Conservation (phyloP, 1,139 yeast species). For the Yamadazyma atlantica region DNA sequence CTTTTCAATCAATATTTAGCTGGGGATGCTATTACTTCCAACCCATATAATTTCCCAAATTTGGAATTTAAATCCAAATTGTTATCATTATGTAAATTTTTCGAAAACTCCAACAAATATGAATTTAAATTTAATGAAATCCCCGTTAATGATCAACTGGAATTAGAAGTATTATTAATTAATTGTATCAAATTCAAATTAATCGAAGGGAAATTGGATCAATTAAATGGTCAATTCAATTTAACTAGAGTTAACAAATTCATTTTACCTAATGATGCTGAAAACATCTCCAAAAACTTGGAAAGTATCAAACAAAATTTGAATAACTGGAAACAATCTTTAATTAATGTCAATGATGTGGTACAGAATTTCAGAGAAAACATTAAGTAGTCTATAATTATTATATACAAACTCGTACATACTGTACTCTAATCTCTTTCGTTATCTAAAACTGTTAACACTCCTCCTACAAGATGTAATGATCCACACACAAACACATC, state of each 20-base stretch:
- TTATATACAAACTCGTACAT: background rate
- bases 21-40: conserved; percentile 30
- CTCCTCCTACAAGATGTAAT: conserved; percentile 90
- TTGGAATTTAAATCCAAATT: conserved; percentile 35
- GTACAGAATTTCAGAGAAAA: conserved; percentile 47
- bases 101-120: conserved; percentile 27
- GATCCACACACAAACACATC: conserved; percentile 95
- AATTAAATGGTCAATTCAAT: conserved; percentile 42
- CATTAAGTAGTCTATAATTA: conserved; percentile 22
- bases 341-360: conserved; percentile 42
- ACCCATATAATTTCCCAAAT: conserved; percentile 25
- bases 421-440: conserved; percentile 26
- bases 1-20: conserved; percentile 35
- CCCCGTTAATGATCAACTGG: conserved; percentile 34
- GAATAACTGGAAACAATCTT: conserved; percentile 41
- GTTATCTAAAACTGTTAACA: conserved; percentile 75
- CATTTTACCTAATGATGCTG: conserved; percentile 39
- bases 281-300: conserved; percentile 33
- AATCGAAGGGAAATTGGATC: conserved; percentile 49
- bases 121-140: conserved; percentile 40
- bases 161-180: conserved; percentile 43
- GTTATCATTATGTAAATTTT: conserved; percentile 43
- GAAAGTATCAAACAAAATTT: conserved; percentile 35
- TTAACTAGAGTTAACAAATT: conserved; percentile 46
- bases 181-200: conserved; percentile 47